Percentiles rank a stretch among this genome's conserved stretches.
Evolutionary conservation across 1,284 basidiomycete genomes (phyloP).

Genomic region (Mycosarcoma mackinlayi): DNA sequence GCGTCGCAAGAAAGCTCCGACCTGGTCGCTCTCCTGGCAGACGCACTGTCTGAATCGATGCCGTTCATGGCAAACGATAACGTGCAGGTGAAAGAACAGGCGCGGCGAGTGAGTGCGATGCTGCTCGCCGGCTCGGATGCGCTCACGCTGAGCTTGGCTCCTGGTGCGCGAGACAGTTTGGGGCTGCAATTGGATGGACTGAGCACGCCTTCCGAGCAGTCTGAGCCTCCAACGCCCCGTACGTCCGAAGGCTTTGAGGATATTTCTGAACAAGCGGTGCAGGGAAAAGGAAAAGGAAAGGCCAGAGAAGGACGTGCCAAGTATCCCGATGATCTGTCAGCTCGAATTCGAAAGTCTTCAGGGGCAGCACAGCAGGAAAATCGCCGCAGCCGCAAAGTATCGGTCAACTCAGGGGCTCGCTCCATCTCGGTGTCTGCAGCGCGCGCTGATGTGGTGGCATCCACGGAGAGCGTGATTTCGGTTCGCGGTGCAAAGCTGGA

Average conservation of each 20-base stretch:
- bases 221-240: conserved; percentile 21
- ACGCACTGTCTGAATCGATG: conserved; percentile 41
- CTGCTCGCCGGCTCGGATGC: conserved; percentile 48
- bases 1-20: conserved; percentile 9
- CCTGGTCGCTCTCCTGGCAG: conserved; percentile 36
- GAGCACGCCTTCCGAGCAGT: conserved; percentile 31
- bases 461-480: conserved; percentile 31
- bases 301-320: conserved; percentile 1
- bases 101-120: conserved; percentile 42
- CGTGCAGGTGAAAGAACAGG: conserved; percentile 29
- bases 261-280: background rate
- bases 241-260: conserved; percentile 11
- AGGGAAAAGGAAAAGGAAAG: conserved; percentile 5
- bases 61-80: conserved; percentile 17
- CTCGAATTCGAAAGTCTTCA: background rate
- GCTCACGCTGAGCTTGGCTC: conserved; percentile 40
- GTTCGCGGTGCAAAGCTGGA: background rate
- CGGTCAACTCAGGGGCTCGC: conserved; percentile 28
- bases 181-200: conserved; percentile 36
- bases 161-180: conserved; percentile 40
- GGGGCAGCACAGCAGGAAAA: background rate
- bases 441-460: conserved; percentile 20
- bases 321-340: conserved; percentile 10
- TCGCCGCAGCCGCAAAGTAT: conserved; percentile 31
- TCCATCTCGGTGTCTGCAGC: conserved; percentile 33